A percentile compares a stretch with the other conserved stretches of the same genome.
Evolutionary conservation across 768 basidiomycete species (phyloP).

Genomic region (Cystofilobasidium macerans): DNA sequence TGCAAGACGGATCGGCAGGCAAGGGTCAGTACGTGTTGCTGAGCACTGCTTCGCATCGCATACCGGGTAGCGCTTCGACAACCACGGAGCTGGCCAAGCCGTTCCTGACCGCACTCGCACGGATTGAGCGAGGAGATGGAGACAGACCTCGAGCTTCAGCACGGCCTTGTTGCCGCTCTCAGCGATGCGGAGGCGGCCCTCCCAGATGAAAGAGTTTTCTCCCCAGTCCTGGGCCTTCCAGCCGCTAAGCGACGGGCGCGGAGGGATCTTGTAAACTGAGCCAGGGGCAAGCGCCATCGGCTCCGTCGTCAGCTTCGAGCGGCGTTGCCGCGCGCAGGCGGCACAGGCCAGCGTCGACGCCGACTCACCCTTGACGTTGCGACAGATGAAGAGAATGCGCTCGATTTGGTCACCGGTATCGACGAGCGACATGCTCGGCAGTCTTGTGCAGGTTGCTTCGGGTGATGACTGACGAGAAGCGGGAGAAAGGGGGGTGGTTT

Average conservation of each 20-base stretch:
- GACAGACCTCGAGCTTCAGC: constrained; percentile 59
- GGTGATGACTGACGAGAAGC: too few species aligned
- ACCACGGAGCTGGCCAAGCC: too few species aligned
- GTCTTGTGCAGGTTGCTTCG: neutral
- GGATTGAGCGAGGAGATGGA: neutral
- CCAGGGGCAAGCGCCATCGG: too few species aligned
- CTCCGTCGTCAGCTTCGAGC: too few species aligned
- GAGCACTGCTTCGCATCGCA: too few species aligned
- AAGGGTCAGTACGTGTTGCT: too few species aligned
- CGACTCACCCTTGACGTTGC: constrained; percentile 70
- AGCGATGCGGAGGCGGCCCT: constrained; percentile 73
- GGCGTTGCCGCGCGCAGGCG: constrained; percentile 1
- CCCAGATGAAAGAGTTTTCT: constrained; percentile 79
- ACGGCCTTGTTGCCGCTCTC: constrained; percentile 60
- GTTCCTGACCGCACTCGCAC: too few species aligned
- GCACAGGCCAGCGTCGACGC: constrained; percentile 20
- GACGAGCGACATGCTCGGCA: constrained; percentile 22
- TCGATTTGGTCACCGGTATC: constrained; percentile 59
- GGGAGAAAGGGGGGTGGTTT: neutral
- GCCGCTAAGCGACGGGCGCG: constrained; percentile 73
- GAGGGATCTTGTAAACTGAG: constrained; percentile 81
- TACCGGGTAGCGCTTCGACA: too few species aligned
- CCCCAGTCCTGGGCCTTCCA: constrained; percentile 85
- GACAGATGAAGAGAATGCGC: constrained; percentile 76
- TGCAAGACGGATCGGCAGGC: neutral